phyloP scores from a whole-genome alignment of 2,329 filamentous ascomycete species.

The Aureobasidium mangrovei region DNA sequence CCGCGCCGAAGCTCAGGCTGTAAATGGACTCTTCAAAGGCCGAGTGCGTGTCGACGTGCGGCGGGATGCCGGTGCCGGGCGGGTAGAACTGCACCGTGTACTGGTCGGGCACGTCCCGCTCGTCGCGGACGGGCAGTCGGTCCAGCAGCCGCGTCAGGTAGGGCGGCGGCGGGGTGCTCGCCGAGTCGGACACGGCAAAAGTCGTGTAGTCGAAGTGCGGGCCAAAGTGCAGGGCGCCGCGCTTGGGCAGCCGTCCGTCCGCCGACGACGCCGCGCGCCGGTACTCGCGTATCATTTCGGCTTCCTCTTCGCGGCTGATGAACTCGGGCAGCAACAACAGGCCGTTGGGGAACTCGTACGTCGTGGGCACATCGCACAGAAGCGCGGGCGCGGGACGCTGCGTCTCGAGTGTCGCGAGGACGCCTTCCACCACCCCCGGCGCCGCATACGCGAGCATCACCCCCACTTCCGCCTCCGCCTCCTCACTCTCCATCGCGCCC shows the following conservation, averaged over 20 bases:
- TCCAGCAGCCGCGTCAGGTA: conserved; percentile 5
- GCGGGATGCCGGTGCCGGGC: conserved; percentile 10
- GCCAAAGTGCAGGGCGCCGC: conserved; percentile 8
- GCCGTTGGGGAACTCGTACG: conserved; percentile 1
- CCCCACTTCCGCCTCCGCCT: background rate
- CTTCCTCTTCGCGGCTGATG: conserved; percentile 12
- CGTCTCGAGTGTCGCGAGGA: background rate
- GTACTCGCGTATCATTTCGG: conserved; percentile 10
- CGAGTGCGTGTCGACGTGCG: conserved; percentile 13
- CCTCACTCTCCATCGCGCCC: background rate
- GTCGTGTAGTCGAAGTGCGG: conserved; percentile 14
- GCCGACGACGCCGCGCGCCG: background rate
- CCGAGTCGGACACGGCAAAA: conserved; percentile 5
- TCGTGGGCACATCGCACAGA: background rate
- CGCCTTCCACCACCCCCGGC: background rate
- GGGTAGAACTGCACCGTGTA: conserved; percentile 12
- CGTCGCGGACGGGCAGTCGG: conserved; percentile 5
- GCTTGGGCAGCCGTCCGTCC: background rate
- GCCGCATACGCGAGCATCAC: background rate
- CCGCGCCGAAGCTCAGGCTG: conserved; percentile 12
- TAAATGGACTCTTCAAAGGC: conserved; percentile 13
- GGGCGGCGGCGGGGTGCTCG: conserved; percentile 4
- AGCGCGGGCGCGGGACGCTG: background rate
- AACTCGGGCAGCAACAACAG: conserved; percentile 8
- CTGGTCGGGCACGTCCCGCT: conserved; percentile 8